Evolutionary conservation across 352 stramenopile species (phyloP).

Genomic region (Phytophthora uliginosa): DNA sequence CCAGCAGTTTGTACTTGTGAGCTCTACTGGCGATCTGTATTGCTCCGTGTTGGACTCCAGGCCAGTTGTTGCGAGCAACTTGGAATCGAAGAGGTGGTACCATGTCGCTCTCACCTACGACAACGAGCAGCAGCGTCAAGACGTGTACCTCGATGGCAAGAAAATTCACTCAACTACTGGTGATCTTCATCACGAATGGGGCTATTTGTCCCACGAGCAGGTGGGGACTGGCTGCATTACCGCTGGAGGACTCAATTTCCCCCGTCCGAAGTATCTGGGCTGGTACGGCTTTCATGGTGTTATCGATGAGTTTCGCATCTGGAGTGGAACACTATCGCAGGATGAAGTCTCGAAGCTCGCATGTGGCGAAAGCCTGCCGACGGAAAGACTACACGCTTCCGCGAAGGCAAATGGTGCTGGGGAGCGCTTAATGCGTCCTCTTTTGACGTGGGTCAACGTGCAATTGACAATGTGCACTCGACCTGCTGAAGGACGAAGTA

Average conservation of each 20-base stretch:
- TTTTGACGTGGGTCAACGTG: slow-evolving; percentile 21
- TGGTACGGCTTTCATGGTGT: slow-evolving; percentile 50
- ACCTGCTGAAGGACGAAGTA: slow-evolving; percentile 17
- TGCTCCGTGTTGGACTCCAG: slow-evolving; percentile 37
- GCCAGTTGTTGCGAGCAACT: slow-evolving; percentile 17
- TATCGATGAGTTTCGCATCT: slow-evolving; percentile 44
- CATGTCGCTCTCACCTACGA: slow-evolving; percentile 42
- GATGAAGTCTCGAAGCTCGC: slow-evolving; percentile 13
- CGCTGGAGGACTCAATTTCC: slow-evolving; percentile 4
- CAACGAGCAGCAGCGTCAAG: slow-evolving; percentile 16
- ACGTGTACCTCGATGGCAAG: slow-evolving; percentile 39
- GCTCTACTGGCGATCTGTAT: slow-evolving; percentile 30
- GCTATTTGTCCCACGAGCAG: slow-evolving; percentile 22
- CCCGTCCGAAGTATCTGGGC: background rate
- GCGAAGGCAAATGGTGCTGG: background rate
- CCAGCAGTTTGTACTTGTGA: slow-evolving; percentile 40
- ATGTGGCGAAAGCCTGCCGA: background rate
- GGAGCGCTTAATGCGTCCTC: background rate
- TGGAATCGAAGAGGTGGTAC: slow-evolving; percentile 44
- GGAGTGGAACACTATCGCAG: slow-evolving; percentile 17
- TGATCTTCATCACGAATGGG: slow-evolving; percentile 18
- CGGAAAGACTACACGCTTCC: slow-evolving; percentile 2
- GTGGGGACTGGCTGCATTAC: slow-evolving; percentile 39
- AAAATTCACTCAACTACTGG: slow-evolving; percentile 6
- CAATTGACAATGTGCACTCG: slow-evolving; percentile 23